Evolutionary conservation across 2,329 filamentous ascomycete species (phyloP).

Genomic region (Aureobasidium namibiae): DNA sequence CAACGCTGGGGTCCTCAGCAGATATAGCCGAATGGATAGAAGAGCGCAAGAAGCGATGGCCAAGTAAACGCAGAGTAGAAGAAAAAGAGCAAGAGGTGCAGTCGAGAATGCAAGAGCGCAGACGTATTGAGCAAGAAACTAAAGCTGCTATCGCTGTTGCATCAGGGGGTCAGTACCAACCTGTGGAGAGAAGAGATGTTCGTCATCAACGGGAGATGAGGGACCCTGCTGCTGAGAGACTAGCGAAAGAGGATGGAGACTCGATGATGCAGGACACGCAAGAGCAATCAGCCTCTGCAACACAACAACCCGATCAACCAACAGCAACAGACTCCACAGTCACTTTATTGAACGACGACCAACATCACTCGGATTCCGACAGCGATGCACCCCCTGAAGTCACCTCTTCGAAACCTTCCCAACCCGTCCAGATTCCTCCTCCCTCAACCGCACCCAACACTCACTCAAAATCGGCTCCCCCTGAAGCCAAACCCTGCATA

Average conservation of each 20-base stretch:
- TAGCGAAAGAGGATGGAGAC: background rate
- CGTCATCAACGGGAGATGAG: background rate
- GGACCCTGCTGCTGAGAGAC: background rate
- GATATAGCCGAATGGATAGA: slow-evolving; percentile 75
- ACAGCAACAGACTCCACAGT: background rate
- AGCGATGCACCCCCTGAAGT: slow-evolving; percentile 31
- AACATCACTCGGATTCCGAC: slow-evolving; percentile 18
- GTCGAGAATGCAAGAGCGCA: slow-evolving; percentile 19
- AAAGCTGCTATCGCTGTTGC: slow-evolving; percentile 6
- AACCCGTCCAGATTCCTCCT: slow-evolving; percentile 10
- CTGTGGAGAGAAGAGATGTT: background rate
- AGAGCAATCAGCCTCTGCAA: slow-evolving; percentile 11
- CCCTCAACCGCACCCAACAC: background rate
- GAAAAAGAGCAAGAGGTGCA: slow-evolving; percentile 36
- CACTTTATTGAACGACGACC: too few species aligned
- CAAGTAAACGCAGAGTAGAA: slow-evolving; percentile 63
- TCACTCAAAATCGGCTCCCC: background rate
- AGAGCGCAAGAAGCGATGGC: slow-evolving; percentile 71
- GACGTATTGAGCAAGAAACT: slow-evolving; percentile 23
- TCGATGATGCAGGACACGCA: slow-evolving; percentile 15
- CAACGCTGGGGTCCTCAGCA: slow-evolving; percentile 46
- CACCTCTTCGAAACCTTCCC: slow-evolving; percentile 27
- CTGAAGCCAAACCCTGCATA: slow-evolving; percentile 19
- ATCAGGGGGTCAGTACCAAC: background rate
- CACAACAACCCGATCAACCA: background rate